phyloP scores from a whole-genome alignment of 2,329 filamentous ascomycete species.

The Elsinoe perseae region DNA sequence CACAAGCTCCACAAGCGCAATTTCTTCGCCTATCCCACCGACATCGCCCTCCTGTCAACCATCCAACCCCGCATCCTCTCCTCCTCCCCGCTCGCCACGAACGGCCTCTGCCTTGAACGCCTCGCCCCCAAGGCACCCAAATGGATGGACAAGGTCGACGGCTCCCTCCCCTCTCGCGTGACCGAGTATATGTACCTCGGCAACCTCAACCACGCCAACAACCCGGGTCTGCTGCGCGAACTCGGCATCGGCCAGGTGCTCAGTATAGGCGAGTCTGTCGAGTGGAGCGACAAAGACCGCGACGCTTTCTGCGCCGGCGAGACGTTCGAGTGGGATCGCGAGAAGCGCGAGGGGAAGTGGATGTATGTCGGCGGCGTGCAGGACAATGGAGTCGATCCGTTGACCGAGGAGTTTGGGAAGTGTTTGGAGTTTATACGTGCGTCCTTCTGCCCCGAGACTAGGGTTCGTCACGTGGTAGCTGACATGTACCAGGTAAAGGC shows the following conservation, averaged over 20 bases:
- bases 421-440: constrained; percentile 89
- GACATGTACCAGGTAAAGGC: constrained; percentile 58
- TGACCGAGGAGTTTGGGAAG: constrained; percentile 75
- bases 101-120: constrained; percentile 21
- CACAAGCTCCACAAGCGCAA: constrained; percentile 77
- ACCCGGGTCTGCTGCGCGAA: constrained; percentile 69
- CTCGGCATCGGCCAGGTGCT: constrained; percentile 82
- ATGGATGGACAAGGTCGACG: constrained; percentile 80
- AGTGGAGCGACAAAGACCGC: constrained; percentile 64
- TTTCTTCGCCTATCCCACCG: constrained; percentile 91
- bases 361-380: constrained; percentile 79
- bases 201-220: constrained; percentile 88
- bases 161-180: constrained; percentile 81
- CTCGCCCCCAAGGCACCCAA: constrained; percentile 55
- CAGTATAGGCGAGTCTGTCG: constrained; percentile 82
- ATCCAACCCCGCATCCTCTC: constrained; percentile 68
- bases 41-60: constrained; percentile 71
- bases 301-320: constrained; percentile 18
- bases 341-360: constrained; percentile 13
- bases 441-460: constrained; percentile 29
- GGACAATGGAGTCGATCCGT: constrained; percentile 90
- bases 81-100: constrained; percentile 54
- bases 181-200: constrained; percentile 94
- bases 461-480: constrained; percentile 6
- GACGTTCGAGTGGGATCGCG: not conserved